Base-by-base conservation (phyloP, 108 stramenopile species). In the Mediolabrus comicus region DNA sequence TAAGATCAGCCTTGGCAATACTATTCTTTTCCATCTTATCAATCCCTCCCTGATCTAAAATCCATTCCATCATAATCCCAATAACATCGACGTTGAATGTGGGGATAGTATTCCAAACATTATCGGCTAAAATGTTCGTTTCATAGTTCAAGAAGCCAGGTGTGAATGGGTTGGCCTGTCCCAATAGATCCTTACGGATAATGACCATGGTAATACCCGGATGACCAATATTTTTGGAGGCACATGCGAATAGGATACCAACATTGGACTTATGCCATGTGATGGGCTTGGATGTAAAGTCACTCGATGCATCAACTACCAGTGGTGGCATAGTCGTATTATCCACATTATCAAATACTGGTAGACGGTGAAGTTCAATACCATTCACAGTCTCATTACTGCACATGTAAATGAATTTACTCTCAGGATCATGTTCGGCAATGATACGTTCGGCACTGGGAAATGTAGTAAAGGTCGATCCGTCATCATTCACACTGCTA, bases 171-270 rank as follows among this genome's bases (percentile, higher is more conserved):
- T 71, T 62, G 2, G 68, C 33, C 10, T 43, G 25, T 43, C 73
- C 75, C n/a, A 76, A 11, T 17, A 81, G 36, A 55, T 81, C 80
- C 33, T 64, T 61, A 17, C 80, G 69, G 30, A 81, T 53, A 26
- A 80, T 49, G 17, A 76, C 75, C 38, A 69, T 33, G 19, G 80
- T 81, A 2, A 81, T 24, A 33, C 80, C 80, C 11, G 80, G 74
- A 77, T 81, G 80, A 13, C 80, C 80, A 43, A 81, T 72, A 30
- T 81, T 81, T 25, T 81, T 81, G 74, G 80, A 81, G 14, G 80
- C 80, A 59, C 80, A 81, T n/a, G 80, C 74, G 34, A 71, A 81
- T 22, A 81, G 17, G 13, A 81, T 22, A 24, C 75, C 80, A 35
- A 81, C 64, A 30, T 81, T 81, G 29, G 70, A 61, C 53, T 65